phyloP scores from a whole-genome alignment of 805 yeast genomes.

The Lachancea mirantina region DNA sequence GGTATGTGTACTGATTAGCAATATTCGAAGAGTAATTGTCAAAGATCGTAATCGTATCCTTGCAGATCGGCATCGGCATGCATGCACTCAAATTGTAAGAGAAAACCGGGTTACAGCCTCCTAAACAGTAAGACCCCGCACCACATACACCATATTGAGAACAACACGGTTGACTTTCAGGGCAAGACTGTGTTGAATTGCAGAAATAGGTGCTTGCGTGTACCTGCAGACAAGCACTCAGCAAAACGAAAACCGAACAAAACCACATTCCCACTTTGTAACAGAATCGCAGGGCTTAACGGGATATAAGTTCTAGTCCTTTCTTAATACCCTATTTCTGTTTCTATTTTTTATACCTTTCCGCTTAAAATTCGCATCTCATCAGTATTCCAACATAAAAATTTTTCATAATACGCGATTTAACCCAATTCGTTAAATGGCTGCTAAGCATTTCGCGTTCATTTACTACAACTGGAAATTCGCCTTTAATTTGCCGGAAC shows the following conservation, averaged over 20 bases:
- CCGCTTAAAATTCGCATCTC: no score
- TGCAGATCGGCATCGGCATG: constrained; percentile 79
- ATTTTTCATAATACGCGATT: no score
- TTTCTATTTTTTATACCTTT: no score
- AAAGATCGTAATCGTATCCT: constrained; percentile 39
- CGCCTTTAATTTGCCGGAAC: constrained; percentile 5
- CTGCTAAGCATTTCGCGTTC: constrained; percentile 1
- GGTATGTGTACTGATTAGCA: constrained; percentile 35
- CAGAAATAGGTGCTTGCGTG: constrained; percentile 34
- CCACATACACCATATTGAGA: constrained; percentile 77
- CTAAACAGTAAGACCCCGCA: constrained; percentile 64
- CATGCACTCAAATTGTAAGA: constrained; percentile 61
- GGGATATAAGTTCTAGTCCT: no score
- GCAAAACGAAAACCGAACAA: constrained; percentile 1
- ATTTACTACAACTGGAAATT: constrained; percentile 7
- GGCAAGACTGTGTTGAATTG: constrained; percentile 53
- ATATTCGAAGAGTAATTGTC: constrained; percentile 30
- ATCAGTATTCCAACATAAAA: no score
- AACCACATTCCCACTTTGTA: no score
- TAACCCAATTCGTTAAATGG: no score
- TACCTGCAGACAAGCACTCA: constrained; percentile 1
- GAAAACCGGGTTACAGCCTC: constrained; percentile 77
- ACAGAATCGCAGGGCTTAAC: no score
- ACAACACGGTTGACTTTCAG: constrained; percentile 79
- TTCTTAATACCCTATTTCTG: no score